Evolutionary conservation across 805 yeast species (phyloP), one percentile per base, ranked within the genome.

Genomic region (Lipomyces spencermartinsiae): DNA sequence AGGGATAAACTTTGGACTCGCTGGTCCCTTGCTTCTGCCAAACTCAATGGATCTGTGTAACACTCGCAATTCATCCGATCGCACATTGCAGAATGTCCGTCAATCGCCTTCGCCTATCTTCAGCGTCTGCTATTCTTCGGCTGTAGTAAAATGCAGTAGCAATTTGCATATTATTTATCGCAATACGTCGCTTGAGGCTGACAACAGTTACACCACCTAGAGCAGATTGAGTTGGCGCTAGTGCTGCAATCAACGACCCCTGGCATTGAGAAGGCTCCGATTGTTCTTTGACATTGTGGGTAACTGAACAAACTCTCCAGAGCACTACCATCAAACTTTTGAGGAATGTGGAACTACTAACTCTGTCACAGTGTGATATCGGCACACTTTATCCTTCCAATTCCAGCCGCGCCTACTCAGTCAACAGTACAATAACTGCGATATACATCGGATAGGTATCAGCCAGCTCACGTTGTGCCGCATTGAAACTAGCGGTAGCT

Each of bases 21-120:
- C 49, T 43, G 49, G 49, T 43, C 49, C 49, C 49, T 43, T 43
- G 49, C 49, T 43, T 43, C 49, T 0, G 49, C 49, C 22, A 43
- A 43, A 43, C 19, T 43, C 49, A 43, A 37, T 16, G 16, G 5
- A 2, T 43, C 49, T 43, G 49, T 43, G 49, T 43, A 14, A 43
- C 49, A 5, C 19, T 43, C 49, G n/a, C 7, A 43, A 7, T 8
- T 43, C 49, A 8, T 43, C 49, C 22, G 22, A 43, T 43, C 49
- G 49, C 49, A 16, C 19, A 16, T 43, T 16, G 49, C 22, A 25
- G 2, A 25, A 25, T 25, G 29, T 25, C 29, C 29, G 29, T 25
- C 29, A 25, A 25, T 25, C 29, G 3, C 29, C 29, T 25, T 25
- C 8, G 19, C 9, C 37, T 35, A 35, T 35, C 39, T 14, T 35